Conservation (phyloP, 257 asterid genomes). For the Primulina eburnea region DNA sequence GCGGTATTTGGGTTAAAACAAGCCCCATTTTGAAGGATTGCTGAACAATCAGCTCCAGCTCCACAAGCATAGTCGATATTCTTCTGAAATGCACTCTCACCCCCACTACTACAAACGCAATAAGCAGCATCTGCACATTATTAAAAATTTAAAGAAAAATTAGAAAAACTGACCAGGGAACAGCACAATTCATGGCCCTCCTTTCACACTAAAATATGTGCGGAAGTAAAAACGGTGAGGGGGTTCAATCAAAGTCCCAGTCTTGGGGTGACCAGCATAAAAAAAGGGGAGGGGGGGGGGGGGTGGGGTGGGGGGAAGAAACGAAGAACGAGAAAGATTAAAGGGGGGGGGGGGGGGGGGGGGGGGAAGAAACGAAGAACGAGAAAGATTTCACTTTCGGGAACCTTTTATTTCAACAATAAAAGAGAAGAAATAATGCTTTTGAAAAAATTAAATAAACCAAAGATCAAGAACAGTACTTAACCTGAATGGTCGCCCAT, state of each 20-base stretch:
- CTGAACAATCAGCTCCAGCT: slow-evolving; percentile 68
- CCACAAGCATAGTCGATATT: slow-evolving; percentile 91
- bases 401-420: not conserved
- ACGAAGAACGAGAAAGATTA: slow-evolving; percentile 15
- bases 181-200: too few species aligned
- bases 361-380: not conserved
- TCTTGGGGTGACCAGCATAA: not conserved
- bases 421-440: not conserved
- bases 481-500: slow-evolving; percentile 44
- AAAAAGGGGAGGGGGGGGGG: too few species aligned
- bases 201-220: not conserved
- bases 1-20: slow-evolving; percentile 77
- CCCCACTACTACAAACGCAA: slow-evolving; percentile 42
- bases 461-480: slow-evolving; percentile 5
- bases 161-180: not conserved
- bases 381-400: slow-evolving; percentile 16
- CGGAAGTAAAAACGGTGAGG: not conserved
- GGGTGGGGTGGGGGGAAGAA: too few species aligned
- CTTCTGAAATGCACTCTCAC: slow-evolving; percentile 47
- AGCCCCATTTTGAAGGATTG: slow-evolving; percentile 53
- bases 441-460: not conserved
- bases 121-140: not conserved
- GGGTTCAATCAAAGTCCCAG: not conserved
- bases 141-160: too few species aligned
- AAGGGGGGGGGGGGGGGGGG: too few species aligned